Evolutionary conservation across 345 rosid genomes (phyloP), one percentile per base, ranked within the genome.

Genomic region (Corchorus capsularis): DNA sequence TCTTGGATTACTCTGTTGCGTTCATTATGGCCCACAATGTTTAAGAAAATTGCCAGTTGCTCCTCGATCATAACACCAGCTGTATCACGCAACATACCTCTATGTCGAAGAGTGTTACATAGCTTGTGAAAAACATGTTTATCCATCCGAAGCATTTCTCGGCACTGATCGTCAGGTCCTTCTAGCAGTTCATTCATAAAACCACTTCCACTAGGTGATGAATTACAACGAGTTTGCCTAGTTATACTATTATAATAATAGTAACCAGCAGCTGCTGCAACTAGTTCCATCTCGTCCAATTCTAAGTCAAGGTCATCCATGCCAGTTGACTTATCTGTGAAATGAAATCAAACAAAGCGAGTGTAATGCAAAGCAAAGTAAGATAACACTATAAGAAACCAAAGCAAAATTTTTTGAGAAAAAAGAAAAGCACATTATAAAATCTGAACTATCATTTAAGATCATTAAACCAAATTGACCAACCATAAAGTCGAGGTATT

Each of bases 221-320:
- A 83, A 78, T 52, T 60, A 63, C 78, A 70, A 57, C 73, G 81
- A 72, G 88, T 85, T 70, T 76, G 89, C 82, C 86, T 85, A 17
- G 79, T 79, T 78, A 82, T 65, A 20, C 85, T 82, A 69, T 83
- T 79, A 79, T 85, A 89, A 61, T 84, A 87, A 71, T 83, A 83
- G 82, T 85, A 93, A 70, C 95, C 94, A 70, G 90, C 89, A 69
- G 98, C 90, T 11, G 94, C 92, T 0, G 97, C 95, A 73, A 92
- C 88, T 79, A 92, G 77, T 69, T 92, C 96, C 94, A 94, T 92
- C 91, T 92, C 87, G 59, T 91, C 94, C 86, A 92, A 74, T 86
- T 90, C 90, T 77, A 90, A 20, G 79, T 92, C 96, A 39, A 81
- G 66, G 82, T 86, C 91, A 15, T 80, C 87, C 92, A 83, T 79